Conservation (phyloP, 495 filamentous ascomycete species). For the Podospora pseudopauciseta region DNA sequence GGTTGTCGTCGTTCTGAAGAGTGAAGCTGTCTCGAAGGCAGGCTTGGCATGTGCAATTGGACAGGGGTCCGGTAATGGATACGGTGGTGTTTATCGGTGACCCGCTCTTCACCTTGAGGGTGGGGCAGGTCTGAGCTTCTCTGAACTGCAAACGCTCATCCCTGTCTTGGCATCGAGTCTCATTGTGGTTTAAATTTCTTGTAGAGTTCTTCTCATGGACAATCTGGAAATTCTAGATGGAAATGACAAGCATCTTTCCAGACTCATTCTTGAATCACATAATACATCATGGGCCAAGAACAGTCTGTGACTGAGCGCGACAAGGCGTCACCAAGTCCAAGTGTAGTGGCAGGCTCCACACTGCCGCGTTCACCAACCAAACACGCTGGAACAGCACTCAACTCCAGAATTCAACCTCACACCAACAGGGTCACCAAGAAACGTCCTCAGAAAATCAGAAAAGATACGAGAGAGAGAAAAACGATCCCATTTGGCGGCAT, state of each 20-base stretch:
- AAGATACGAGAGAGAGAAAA: background rate
- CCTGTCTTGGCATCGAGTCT: background rate
- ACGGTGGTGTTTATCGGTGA: conserved; percentile 5
- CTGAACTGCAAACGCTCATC: background rate
- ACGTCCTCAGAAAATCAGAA: background rate
- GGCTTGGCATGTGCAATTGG: conserved; percentile 8
- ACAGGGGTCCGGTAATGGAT: conserved; percentile 2
- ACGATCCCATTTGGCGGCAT: background rate
- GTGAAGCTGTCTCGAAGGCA: conserved; percentile 5
- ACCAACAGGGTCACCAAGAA: background rate
- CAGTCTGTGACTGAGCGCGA: background rate
- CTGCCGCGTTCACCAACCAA: background rate
- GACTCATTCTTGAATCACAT: background rate
- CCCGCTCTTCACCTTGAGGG: background rate
- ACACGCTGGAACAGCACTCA: background rate
- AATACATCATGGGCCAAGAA: background rate
- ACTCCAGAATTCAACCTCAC: background rate
- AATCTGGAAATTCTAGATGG: background rate
- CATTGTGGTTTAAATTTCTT: background rate
- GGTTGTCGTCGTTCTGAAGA: background rate
- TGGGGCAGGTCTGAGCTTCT: background rate
- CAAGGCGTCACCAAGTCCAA: background rate
- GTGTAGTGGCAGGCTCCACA: background rate
- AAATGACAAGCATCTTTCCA: background rate
- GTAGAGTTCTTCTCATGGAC: background rate